Evolutionary conservation across 2,329 filamentous ascomycete genomes (phyloP).

Genomic region (Colletotrichum limetticola): DNA sequence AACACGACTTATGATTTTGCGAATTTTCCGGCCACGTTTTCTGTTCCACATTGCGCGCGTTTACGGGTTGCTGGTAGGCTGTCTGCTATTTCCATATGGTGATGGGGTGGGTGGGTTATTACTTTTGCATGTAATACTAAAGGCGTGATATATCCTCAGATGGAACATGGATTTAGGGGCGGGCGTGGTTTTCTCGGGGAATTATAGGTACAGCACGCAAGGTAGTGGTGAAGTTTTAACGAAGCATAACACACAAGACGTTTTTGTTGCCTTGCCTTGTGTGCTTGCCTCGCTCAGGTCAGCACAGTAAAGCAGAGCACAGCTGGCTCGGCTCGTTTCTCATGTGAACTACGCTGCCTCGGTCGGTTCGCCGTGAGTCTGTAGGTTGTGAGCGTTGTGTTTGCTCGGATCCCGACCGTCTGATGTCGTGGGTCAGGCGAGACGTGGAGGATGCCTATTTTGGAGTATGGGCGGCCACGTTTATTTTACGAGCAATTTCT

Average conservation of each 20-base stretch:
- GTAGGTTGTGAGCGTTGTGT: neutral
- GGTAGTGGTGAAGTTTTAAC: neutral
- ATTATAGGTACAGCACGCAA: neutral
- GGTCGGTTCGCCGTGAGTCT: neutral
- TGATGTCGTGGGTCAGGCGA: slow-evolving; percentile 9
- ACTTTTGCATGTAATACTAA: slow-evolving; percentile 23
- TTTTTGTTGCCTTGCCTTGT: neutral
- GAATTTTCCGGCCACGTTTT: neutral
- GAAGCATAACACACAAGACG: neutral
- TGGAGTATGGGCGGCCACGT: neutral
- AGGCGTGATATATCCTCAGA: slow-evolving; percentile 17
- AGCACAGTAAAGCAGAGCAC: neutral
- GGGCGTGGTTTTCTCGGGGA: neutral
- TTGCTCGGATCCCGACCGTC: slow-evolving; percentile 13
- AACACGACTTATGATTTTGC: slow-evolving; percentile 12
- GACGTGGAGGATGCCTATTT: neutral
- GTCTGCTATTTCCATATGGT: neutral
- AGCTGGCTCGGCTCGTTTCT: slow-evolving; percentile 6
- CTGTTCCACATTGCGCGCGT: slow-evolving; percentile 11
- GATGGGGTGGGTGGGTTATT: neutral
- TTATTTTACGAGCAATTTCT: neutral
- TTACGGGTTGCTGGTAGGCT: neutral
- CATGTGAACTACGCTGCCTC: slow-evolving; percentile 20
- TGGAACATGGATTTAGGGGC: neutral
- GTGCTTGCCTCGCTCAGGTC: neutral